These are phyloP conservation scores for Entomortierella parvispora DNA, from an alignment of 192 early-diverging fungal species.

Conservation along the genomic window DNA sequence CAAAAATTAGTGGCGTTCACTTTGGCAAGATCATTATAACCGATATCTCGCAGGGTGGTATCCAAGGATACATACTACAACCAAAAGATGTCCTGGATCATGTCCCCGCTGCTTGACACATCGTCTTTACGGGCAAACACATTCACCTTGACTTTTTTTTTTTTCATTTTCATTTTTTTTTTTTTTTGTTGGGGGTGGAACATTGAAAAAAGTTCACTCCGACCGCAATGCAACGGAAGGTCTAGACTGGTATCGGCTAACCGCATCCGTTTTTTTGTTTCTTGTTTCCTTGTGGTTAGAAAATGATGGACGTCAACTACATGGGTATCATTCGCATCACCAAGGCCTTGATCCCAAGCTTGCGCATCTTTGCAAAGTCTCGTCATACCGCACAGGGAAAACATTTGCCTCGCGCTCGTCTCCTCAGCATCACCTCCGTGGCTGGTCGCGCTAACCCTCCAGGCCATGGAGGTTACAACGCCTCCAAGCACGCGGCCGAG, in stretches of 20 bases:
- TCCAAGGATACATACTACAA: too few species aligned
- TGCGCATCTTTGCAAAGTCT: constrained; percentile 38
- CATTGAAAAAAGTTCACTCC: too few species aligned
- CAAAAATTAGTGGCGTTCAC: not conserved
- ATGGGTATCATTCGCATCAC: constrained; percentile 56
- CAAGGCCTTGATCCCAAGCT: constrained; percentile 50
- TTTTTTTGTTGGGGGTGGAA: too few species aligned
- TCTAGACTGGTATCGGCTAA: not conserved
- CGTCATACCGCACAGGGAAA: constrained; percentile 48
- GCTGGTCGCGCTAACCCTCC: constrained; percentile 53
- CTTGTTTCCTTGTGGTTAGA: constrained; percentile 2
- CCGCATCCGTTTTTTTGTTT: not conserved
- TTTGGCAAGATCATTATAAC: too few species aligned
- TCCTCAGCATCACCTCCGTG: constrained; percentile 56
- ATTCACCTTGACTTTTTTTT: too few species aligned
- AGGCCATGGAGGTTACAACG: constrained; percentile 51
- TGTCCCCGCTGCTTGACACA: too few species aligned
- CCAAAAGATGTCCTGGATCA: too few species aligned
- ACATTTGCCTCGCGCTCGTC: constrained; percentile 46
- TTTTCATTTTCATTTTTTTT: too few species aligned
- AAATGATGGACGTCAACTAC: constrained; percentile 59
- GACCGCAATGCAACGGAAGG: too few species aligned
- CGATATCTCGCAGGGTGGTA: too few species aligned
- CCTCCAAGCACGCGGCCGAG: constrained; percentile 59
- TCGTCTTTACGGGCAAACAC: too few species aligned